These are phyloP conservation scores for Aspergillus carbonarius DNA, from an alignment of 2,329 filamentous ascomycete species.

Conservation along the genomic window DNA sequence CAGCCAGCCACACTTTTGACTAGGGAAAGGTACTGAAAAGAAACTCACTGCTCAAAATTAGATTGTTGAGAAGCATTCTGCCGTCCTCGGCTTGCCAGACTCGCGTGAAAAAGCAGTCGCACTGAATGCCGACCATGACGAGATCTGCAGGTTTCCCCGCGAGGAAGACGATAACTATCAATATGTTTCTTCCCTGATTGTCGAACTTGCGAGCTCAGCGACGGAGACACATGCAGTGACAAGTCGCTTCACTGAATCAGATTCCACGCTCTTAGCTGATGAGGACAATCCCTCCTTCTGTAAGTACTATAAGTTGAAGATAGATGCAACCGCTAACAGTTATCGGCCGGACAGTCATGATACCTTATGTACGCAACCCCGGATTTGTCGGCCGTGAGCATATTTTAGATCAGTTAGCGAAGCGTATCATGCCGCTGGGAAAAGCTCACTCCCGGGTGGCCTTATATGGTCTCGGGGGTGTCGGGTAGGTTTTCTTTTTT, in stretches of 20 bases:
- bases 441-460: slow-evolving; percentile 6
- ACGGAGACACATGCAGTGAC: neutral
- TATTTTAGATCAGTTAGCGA: neutral
- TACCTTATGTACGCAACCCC: slow-evolving; percentile 12
- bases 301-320: neutral
- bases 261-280: neutral
- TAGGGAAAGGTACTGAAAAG: neutral
- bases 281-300: neutral
- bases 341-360: slow-evolving; percentile 6
- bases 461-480: slow-evolving; percentile 15
- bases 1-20: neutral
- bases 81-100: slow-evolving; percentile 20
- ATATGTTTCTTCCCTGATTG: slow-evolving; percentile 12
- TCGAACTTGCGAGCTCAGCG: slow-evolving; percentile 6
- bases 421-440: slow-evolving; percentile 4
- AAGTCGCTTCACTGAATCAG: neutral
- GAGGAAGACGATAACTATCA: slow-evolving; percentile 13
- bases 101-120: slow-evolving; percentile 18
- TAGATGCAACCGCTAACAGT: neutral
- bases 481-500: slow-evolving; percentile 3
- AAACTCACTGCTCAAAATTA: neutral
- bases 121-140: slow-evolving; percentile 19
- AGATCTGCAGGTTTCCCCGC: slow-evolving; percentile 20
- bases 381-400: slow-evolving; percentile 11
- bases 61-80: slow-evolving; percentile 24